A percentile compares a stretch with the other conserved stretches of the same genome.
These are phyloP conservation scores for Aspergillus fijiensis DNA, from an alignment of 2,329 filamentous ascomycete genomes.

Conservation along the genomic window DNA sequence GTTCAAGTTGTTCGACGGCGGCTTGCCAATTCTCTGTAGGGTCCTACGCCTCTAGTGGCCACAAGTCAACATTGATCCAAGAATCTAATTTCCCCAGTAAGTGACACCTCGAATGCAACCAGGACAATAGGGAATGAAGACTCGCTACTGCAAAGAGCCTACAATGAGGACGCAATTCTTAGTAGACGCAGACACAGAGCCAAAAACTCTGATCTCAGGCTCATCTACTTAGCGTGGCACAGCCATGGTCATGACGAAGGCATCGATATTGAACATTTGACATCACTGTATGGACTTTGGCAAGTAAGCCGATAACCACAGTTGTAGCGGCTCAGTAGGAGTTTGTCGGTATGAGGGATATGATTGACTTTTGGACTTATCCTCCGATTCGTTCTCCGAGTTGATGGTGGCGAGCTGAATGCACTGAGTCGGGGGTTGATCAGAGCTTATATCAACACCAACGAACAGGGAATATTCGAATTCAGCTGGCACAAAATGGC, in stretches of 20 bases:
- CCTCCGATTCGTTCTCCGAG: background rate
- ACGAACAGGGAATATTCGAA: background rate
- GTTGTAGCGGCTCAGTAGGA: background rate
- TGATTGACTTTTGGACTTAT: background rate
- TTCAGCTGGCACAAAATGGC: background rate
- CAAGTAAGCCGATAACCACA: background rate
- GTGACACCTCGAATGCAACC: too few relatives aligned
- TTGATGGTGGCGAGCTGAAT: background rate
- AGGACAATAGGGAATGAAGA: too few relatives aligned
- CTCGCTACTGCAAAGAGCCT: too few relatives aligned
- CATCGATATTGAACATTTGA: background rate
- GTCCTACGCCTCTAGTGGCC: too few relatives aligned
- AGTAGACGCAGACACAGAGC: too few relatives aligned
- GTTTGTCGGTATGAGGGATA: background rate
- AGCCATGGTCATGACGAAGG: background rate
- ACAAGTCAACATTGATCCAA: too few relatives aligned
- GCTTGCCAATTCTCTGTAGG: too few relatives aligned
- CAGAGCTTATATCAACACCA: background rate
- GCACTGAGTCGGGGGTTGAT: background rate
- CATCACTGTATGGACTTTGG: background rate
- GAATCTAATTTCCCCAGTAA: too few relatives aligned
- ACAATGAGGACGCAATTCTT: too few relatives aligned
- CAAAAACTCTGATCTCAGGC: too few relatives aligned
- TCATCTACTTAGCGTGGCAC: too few relatives aligned
- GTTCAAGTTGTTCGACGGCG: too few relatives aligned